These are phyloP conservation scores for Hypomyces perniciosus DNA, from an alignment of 2,329 filamentous ascomycete genomes.

Conservation along the genomic window DNA sequence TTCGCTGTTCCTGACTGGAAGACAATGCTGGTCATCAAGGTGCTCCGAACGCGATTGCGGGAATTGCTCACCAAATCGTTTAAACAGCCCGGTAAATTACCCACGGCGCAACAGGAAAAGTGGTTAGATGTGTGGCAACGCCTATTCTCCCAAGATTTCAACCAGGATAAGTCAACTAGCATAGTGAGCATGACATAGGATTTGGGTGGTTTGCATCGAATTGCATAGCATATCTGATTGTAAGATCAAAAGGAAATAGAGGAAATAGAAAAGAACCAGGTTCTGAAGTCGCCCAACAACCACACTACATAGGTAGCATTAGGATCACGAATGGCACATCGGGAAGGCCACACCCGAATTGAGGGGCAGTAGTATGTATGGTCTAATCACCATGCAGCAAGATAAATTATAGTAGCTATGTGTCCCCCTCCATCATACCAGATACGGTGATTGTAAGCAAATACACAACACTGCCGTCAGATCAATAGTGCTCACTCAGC, in stretches of 20 bases:
- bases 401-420: background rate
- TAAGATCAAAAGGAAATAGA: background rate
- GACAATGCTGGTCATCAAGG: slow-evolving; percentile 82
- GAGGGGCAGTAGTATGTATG: no score
- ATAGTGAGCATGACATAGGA: slow-evolving; percentile 25
- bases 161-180: slow-evolving; percentile 25
- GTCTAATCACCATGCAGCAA: no score
- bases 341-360: no score
- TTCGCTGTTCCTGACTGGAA: slow-evolving; percentile 88
- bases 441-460: background rate
- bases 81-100: slow-evolving; percentile 57
- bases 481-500: background rate
- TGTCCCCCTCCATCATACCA: background rate
- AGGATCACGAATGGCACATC: no score
- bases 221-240: no score
- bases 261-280: background rate
- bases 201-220: no score
- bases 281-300: no score
- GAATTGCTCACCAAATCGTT: slow-evolving; percentile 70
- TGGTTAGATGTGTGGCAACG: slow-evolving; percentile 72
- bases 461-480: no score
- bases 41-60: slow-evolving; percentile 63
- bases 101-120: slow-evolving; percentile 61
- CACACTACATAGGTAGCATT: no score
- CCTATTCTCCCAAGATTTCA: slow-evolving; percentile 55